phyloP scores from a whole-genome alignment of 257 asterid genomes.

The Petrea volubilis region DNA sequence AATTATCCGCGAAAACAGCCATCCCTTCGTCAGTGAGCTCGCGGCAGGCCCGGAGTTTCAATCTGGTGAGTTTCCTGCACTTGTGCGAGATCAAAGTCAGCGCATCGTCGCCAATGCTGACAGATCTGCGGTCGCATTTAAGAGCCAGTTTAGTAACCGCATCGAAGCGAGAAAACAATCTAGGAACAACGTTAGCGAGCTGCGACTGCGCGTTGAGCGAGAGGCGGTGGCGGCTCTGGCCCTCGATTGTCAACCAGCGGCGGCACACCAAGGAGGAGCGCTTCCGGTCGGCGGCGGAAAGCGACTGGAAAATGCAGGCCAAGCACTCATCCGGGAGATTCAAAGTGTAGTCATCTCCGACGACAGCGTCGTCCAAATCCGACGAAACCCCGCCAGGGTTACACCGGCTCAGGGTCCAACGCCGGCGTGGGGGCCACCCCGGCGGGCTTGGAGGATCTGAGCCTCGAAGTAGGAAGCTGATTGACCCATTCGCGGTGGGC shows the following conservation, averaged over 20 bases:
- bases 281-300: conserved; percentile 66
- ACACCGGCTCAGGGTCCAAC: neutral
- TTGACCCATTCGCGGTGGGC: conserved; percentile 58
- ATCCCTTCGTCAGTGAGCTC: conserved; percentile 64
- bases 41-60: conserved; percentile 73
- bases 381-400: conserved; percentile 18
- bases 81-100: conserved; percentile 44
- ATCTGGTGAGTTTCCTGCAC: conserved; percentile 54
- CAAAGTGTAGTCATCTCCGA: conserved; percentile 34
- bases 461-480: conserved; percentile 44
- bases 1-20: conserved; percentile 48
- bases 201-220: conserved; percentile 62
- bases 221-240: conserved; percentile 73
- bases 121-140: conserved; percentile 74
- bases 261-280: conserved; percentile 57
- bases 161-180: conserved; percentile 65
- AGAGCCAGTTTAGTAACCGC: conserved; percentile 65
- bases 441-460: conserved; percentile 24
- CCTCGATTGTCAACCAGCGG: conserved; percentile 64
- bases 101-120: conserved; percentile 51
- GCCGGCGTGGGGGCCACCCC: conserved; percentile 6
- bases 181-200: conserved; percentile 33
- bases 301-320: conserved; percentile 56
- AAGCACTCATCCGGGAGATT: conserved; percentile 69
- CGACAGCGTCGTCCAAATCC: conserved; percentile 10